Base-by-base conservation (phyloP, 2,329 filamentous ascomycete species). In the Metarhizium sp. region DNA sequence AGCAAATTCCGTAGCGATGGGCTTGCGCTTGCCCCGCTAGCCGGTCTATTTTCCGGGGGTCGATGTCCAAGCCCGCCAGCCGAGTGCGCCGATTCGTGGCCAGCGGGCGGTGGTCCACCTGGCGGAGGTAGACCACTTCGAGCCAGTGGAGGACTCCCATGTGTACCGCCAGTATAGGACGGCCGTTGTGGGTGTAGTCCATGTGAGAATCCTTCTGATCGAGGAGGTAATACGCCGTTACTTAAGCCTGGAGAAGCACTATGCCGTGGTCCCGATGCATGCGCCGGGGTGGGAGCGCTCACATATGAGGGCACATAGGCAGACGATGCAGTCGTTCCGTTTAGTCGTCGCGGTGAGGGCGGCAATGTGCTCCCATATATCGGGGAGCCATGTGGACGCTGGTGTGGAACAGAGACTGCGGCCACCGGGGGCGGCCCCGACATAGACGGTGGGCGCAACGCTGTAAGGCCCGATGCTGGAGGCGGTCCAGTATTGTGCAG, bases 1-100 rank as follows among this genome's bases (percentile, higher is more conserved):
- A 92, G 76, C 51, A 92, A 70, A 63, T 92, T 91, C 62, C 85
- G 82, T 58, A 92, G 69, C 10, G 87, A 90, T 11, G 88, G 87
- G 64, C 85, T 91, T 16, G 87, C 86, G 63, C 88, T 91, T 4
- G 87, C 87, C n/a, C 86, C 86, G 52, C 79, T 80, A 34, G 78
- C 71, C 36, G 78, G 74, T 50, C 78, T 73, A 20, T 59, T 67
- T 51, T 80, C 77, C 55, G 72, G 60, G 36, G 66, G 62, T 32
- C 69, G 66, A 46, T 62, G 63, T 25, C 56, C 61, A 25, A 59
- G 71, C 63, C 60, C 50, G 7, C 54, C 54, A n/a, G 57, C 54
- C 8, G 60, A 53, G 34, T 49, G 69, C 60, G 59, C 59, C 16
- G 60, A 50, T 29, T 68, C 66, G 40, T 62, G 66, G 10, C 64